Percentiles rank a stretch among this genome's conserved stretches.
phyloP scores from a whole-genome alignment of 352 stramenopile species.

The Thalassiosira mediterranea region DNA sequence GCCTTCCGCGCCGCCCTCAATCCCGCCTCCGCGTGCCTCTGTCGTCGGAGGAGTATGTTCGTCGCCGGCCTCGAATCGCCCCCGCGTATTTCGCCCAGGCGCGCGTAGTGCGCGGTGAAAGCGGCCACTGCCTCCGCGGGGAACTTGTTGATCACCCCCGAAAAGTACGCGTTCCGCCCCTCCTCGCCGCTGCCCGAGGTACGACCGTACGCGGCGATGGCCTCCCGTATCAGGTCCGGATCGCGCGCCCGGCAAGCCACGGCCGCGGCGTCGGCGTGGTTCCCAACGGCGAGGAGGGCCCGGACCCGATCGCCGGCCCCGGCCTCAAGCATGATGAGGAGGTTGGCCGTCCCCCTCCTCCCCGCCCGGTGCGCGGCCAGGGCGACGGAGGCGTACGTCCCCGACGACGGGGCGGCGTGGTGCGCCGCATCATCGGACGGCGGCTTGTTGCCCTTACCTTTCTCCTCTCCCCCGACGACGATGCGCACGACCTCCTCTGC shows the following conservation, averaged over 20 bases:
- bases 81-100: constrained; percentile 27
- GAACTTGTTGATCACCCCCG: constrained; percentile 76
- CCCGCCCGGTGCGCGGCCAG: constrained; percentile 71
- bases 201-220: constrained; percentile 70
- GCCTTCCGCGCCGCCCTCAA: constrained; percentile 59
- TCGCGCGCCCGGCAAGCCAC: constrained; percentile 71
- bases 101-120: constrained; percentile 47
- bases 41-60: constrained; percentile 58
- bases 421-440: constrained; percentile 11
- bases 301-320: constrained; percentile 78
- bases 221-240: constrained; percentile 72
- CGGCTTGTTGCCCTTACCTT: constrained; percentile 19
- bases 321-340: constrained; percentile 77
- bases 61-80: constrained; percentile 63
- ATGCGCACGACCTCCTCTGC: constrained; percentile 75
- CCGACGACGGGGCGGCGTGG: constrained; percentile 50
- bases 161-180: constrained; percentile 56
- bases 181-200: constrained; percentile 31
- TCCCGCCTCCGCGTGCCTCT: constrained; percentile 68
- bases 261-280: constrained; percentile 70
- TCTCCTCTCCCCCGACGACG: constrained; percentile 56
- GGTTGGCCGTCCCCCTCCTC: constrained; percentile 68
- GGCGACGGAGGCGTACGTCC: constrained; percentile 78
- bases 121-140: constrained; percentile 73
- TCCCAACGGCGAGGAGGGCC: constrained; percentile 70